phyloP scores from a whole-genome alignment of 2,329 filamentous ascomycete species.

The Rasamsonia emersonii region DNA sequence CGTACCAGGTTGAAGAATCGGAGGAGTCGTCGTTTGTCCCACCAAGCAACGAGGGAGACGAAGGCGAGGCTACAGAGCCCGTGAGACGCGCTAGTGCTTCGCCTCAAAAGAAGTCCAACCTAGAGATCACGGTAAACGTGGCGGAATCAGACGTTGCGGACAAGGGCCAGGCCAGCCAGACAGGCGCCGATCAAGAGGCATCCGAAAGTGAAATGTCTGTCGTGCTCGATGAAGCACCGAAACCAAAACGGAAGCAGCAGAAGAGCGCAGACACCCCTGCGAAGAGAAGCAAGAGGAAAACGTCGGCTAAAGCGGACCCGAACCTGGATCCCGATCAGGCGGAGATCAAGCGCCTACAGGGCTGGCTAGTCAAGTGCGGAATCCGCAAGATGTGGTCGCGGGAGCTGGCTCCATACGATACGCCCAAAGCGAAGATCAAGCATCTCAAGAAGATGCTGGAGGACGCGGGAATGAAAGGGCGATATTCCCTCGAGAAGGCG shows the following conservation, averaged over 20 bases:
- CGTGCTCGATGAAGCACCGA: constrained; percentile 66
- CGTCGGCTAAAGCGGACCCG: constrained; percentile 34
- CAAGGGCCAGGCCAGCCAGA: constrained; percentile 7
- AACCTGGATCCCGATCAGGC: constrained; percentile 55
- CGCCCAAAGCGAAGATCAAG: constrained; percentile 67
- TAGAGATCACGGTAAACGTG: constrained; percentile 6
- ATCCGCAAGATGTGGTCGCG: constrained; percentile 85
- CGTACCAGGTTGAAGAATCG: constrained; percentile 16
- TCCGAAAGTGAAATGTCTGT: constrained; percentile 62
- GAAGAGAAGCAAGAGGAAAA: constrained; percentile 24
- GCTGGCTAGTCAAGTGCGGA: constrained; percentile 80
- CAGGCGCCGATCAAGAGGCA: constrained; percentile 36
- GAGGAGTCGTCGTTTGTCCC: constrained; percentile 12
- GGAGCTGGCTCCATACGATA: constrained; percentile 69
- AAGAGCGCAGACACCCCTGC: constrained; percentile 19
- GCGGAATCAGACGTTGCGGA: constrained; percentile 10
- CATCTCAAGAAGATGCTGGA: constrained; percentile 71
- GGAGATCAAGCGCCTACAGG: constrained; percentile 82
- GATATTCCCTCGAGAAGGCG: constrained; percentile 78
- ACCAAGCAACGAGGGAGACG: constrained; percentile 7
- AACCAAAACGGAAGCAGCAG: constrained; percentile 47
- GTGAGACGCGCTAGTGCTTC: constrained; percentile 11
- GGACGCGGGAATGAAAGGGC: constrained; percentile 78
- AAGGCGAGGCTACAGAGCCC: constrained; percentile 14
- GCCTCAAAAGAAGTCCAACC: constrained; percentile 10